A percentile compares a stretch with the other conserved stretches of the same genome.
Evolutionary conservation across 2,329 filamentous ascomycete species (phyloP).

Genomic region (Penicillium sp.): DNA sequence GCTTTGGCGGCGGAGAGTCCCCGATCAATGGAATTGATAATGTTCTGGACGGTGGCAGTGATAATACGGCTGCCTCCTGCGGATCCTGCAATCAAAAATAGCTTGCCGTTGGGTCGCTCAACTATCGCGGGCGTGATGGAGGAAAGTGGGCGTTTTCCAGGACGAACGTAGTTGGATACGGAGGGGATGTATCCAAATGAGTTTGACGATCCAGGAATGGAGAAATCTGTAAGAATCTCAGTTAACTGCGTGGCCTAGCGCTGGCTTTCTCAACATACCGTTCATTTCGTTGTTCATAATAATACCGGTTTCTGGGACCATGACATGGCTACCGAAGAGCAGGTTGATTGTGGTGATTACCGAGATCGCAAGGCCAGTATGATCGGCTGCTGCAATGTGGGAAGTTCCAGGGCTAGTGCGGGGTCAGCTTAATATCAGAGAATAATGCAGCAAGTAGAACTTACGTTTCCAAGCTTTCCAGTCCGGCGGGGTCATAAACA

Average conservation of each 20-base stretch:
- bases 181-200: slow-evolving; percentile 82
- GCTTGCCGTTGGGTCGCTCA: slow-evolving; percentile 61
- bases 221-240: slow-evolving; percentile 68
- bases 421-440: not conserved
- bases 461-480: slow-evolving; percentile 63
- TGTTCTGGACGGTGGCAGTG: slow-evolving; percentile 70
- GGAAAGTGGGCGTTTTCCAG: slow-evolving; percentile 77
- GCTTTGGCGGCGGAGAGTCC: slow-evolving; percentile 60
- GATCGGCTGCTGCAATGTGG: slow-evolving; percentile 63
- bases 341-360: slow-evolving; percentile 87
- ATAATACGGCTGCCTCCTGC: slow-evolving; percentile 83
- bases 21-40: slow-evolving; percentile 70
- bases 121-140: slow-evolving; percentile 78
- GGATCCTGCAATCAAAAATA: slow-evolving; percentile 69
- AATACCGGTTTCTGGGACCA: slow-evolving; percentile 78
- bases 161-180: slow-evolving; percentile 74
- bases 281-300: slow-evolving; percentile 67
- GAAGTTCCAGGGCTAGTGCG: slow-evolving; percentile 49
- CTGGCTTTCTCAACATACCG: slow-evolving; percentile 44
- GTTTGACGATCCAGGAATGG: slow-evolving; percentile 72
- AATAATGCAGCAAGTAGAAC: slow-evolving; percentile 10
- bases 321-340: slow-evolving; percentile 73
- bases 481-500: slow-evolving; percentile 67
- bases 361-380: slow-evolving; percentile 70
- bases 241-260: not conserved